Evolutionary conservation across 164 flowering plant genomes (phyloP), one percentile per base, ranked within the genome.

Genomic region (Brasenia schreberi): DNA sequence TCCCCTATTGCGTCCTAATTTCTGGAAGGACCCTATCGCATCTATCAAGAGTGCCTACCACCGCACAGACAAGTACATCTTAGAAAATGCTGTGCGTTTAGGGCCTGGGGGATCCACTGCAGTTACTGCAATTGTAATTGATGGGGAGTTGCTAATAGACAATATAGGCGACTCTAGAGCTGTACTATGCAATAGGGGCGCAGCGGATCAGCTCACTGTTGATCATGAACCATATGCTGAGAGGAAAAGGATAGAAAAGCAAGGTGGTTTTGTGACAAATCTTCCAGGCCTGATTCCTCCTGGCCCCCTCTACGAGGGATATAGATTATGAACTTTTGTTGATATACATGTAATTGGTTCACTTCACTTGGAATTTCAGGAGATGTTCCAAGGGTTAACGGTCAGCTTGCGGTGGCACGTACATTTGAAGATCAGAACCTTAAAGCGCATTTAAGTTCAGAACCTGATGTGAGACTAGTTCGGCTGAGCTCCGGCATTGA

Each of bases 341-440:
- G 53, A 49, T 49, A 49, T 33, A 14, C 16, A 7, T 9, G 56
- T 49, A 9, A 49, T 49, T 49, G 56, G 56, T 49, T 49, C 56
- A 49, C 56, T 49, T 49, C 16, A 4, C 12, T 14, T 49, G 16
- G 16, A 49, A 62, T 75, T 71, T 56, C 80, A 88, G 95, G 95
- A 64, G 91, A 88, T 72, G 95, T 88, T 18, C 89, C 95, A 39
- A 75, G 95, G 17, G 95, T 88, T 53, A 85, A 88, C 77, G 95
- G 95, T 33, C 95, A 86, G 70, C 82, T 88, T 49, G 95, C 95
- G 16, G 91, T 88, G 67, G 82, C 94, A 56, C 86, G 94, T 59
- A 91, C 94, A 61, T 88, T 88, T 80, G 94, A 91, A 18, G 91
- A 88, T 72, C 80, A 86, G 73, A 81, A 83, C 73, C 89, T 88